Evolutionary conservation across 306 rosid species (phyloP).

Genomic region (Albizia julibrissin): DNA sequence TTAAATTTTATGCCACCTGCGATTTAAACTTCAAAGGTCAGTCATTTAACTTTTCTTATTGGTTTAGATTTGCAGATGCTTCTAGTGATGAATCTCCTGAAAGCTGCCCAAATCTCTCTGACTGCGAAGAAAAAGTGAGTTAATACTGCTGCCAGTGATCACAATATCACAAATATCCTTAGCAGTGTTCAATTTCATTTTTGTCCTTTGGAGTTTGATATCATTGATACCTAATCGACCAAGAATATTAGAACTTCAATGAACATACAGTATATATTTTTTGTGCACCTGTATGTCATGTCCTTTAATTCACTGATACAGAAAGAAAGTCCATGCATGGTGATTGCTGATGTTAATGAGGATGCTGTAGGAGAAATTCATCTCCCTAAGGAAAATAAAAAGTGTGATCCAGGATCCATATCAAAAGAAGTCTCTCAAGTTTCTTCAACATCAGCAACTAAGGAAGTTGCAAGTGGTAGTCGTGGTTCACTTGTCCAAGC

Average conservation of each 20-base stretch:
- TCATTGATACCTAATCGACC: constrained; percentile 12
- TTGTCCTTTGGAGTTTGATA: not conserved
- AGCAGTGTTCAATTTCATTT: constrained; percentile 14
- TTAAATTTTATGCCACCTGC: constrained; percentile 23
- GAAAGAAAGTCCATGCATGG: constrained; percentile 31
- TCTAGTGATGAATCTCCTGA: constrained; percentile 39
- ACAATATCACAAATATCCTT: constrained; percentile 38
- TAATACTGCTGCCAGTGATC: constrained; percentile 28
- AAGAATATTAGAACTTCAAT: constrained; percentile 17
- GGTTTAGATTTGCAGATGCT: constrained; percentile 44
- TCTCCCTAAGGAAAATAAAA: constrained; percentile 42
- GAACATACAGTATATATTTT: constrained; percentile 28
- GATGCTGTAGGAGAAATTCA: constrained; percentile 41
- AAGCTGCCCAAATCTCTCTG: constrained; percentile 43
- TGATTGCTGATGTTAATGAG: constrained; percentile 30
- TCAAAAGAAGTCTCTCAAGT: constrained; percentile 37
- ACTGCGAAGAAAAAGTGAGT: constrained; percentile 41
- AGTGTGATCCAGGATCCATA: constrained; percentile 46
- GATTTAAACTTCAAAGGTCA: constrained; percentile 4
- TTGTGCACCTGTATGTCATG: constrained; percentile 20
- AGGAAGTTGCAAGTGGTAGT: constrained; percentile 37
- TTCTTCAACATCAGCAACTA: constrained; percentile 38
- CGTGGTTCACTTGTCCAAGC: constrained; percentile 71
- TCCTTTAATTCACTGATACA: constrained; percentile 38
- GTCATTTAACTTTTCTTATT: constrained; percentile 35